Evolutionary conservation across 1,139 yeast genomes (phyloP).

Genomic region (Kurtzmaniella quercitrusa): DNA sequence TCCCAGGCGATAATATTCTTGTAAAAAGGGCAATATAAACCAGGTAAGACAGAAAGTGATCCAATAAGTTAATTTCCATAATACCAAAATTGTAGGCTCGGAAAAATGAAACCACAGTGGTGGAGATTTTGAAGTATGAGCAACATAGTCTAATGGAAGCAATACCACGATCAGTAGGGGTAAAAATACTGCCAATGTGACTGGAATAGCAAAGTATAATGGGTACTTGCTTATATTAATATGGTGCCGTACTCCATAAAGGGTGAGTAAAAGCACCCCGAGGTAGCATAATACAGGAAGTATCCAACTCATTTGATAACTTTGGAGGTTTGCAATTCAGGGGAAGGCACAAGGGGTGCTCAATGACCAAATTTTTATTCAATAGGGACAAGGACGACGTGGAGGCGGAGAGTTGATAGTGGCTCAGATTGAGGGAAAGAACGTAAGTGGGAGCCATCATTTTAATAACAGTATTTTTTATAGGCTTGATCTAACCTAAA

Average conservation of each 20-base stretch:
- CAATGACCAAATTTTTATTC: neutral
- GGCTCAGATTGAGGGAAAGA: neutral
- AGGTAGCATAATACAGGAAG: slow-evolving; percentile 25
- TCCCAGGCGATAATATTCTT: slow-evolving; percentile 72
- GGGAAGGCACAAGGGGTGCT: neutral
- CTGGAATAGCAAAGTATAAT: slow-evolving; percentile 27
- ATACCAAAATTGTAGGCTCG: slow-evolving; percentile 43
- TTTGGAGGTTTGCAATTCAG: neutral
- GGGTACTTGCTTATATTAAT: slow-evolving; percentile 37
- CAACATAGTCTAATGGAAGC: slow-evolving; percentile 40
- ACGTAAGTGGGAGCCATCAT: neutral
- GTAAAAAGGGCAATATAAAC: slow-evolving; percentile 66
- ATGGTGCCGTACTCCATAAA: slow-evolving; percentile 35
- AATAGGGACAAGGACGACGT: neutral
- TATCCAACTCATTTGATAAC: slow-evolving; percentile 23
- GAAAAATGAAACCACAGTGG: slow-evolving; percentile 26
- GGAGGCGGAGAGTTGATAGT: neutral
- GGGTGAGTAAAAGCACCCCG: slow-evolving; percentile 24
- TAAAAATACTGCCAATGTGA: slow-evolving; percentile 38
- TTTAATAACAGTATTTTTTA: too few relatives aligned
- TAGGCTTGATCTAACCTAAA: too few relatives aligned
- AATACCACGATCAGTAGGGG: slow-evolving; percentile 40
- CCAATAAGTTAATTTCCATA: slow-evolving; percentile 83
- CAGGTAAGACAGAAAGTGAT: slow-evolving; percentile 72
- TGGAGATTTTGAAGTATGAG: slow-evolving; percentile 16